These are phyloP conservation scores for Microdochium trichocladiopsis DNA, from an alignment of 2,329 filamentous ascomycete genomes.

Conservation along the genomic window DNA sequence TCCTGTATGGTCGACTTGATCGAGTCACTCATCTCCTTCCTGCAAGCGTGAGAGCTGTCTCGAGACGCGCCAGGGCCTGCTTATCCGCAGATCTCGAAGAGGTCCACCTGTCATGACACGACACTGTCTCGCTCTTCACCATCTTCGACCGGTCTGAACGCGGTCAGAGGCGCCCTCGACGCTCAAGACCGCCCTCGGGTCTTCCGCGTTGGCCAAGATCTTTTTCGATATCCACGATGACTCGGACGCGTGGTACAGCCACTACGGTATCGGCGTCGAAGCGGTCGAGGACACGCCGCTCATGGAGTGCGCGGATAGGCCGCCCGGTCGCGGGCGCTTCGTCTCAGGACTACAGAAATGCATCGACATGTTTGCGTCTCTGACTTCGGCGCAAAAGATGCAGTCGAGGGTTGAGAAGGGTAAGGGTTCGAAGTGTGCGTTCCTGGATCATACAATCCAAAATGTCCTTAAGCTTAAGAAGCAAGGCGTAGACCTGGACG, in stretches of 20 bases:
- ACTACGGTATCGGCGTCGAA: constrained; percentile 31
- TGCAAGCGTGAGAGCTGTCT: background rate
- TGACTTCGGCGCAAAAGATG: constrained; percentile 6
- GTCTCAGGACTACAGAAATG: constrained; percentile 18
- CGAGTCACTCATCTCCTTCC: background rate
- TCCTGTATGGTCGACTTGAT: background rate
- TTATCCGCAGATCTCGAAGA: background rate
- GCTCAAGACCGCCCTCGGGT: constrained; percentile 37
- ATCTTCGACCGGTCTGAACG: background rate
- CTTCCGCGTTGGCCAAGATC: constrained; percentile 33
- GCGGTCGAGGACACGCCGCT: constrained; percentile 48
- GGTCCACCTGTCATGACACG: background rate
- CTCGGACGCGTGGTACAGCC: constrained; percentile 44
- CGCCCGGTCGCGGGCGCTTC: background rate
- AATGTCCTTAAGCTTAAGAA: too few species aligned
- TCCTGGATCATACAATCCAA: too few species aligned
- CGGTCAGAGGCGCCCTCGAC: constrained; percentile 1
- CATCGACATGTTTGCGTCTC: constrained; percentile 18
- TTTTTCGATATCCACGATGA: constrained; percentile 54
- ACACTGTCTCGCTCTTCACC: background rate
- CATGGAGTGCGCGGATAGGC: constrained; percentile 38
- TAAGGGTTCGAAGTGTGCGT: too few species aligned
- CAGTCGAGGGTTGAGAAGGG: too few species aligned
- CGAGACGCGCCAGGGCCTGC: background rate
- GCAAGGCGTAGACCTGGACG: too few species aligned